A percentile compares a stretch with the other conserved stretches of the same genome.
These are phyloP conservation scores for Chenopodium berlandieri DNA, from an alignment of 148 eudicot species.

Conservation along the genomic window DNA sequence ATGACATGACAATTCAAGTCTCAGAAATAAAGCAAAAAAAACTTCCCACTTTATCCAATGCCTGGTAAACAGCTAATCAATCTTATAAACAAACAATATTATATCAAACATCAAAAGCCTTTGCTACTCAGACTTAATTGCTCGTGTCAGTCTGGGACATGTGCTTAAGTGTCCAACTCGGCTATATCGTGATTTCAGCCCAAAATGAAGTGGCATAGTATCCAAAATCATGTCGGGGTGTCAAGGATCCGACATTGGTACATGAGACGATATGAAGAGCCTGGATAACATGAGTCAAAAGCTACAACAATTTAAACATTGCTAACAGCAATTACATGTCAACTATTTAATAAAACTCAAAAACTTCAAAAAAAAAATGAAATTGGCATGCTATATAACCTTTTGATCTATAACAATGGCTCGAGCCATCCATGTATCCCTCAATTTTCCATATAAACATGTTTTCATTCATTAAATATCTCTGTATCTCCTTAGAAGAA, in stretches of 20 bases:
- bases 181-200: too few relatives aligned
- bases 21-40: slow-evolving; percentile 6
- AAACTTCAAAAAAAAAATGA: neutral
- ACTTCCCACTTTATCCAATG: too few relatives aligned
- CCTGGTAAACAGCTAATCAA: neutral
- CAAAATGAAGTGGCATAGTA: too few relatives aligned
- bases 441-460: neutral
- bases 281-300: too few relatives aligned
- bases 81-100: neutral
- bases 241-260: too few relatives aligned
- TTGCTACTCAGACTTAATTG: neutral
- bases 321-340: neutral
- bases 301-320: neutral
- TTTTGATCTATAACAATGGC: neutral
- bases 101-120: neutral
- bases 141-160: too few relatives aligned
- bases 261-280: too few relatives aligned
- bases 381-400: neutral
- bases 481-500: neutral
- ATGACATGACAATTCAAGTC: neutral
- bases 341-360: neutral
- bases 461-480: neutral
- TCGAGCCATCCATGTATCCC: neutral
- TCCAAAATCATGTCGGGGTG: too few relatives aligned
- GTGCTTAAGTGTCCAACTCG: too few relatives aligned